These are phyloP conservation scores for Rhynchosporium agropyri DNA, from an alignment of 2,329 filamentous ascomycete genomes.

Conservation along the genomic window DNA sequence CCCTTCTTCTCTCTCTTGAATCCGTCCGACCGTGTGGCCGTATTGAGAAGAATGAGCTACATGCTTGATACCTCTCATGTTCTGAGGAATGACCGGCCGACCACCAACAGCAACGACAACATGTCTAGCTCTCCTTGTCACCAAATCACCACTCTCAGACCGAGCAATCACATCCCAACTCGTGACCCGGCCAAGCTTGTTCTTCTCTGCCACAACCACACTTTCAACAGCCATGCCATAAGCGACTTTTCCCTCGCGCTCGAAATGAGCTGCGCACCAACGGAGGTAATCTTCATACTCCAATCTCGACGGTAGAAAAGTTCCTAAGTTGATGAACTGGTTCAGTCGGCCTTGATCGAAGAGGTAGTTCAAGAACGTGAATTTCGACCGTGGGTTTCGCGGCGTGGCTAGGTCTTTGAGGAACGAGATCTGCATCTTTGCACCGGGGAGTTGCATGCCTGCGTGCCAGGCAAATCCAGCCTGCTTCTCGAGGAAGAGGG, in stretches of 20 bases:
- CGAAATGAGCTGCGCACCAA: conserved; percentile 86
- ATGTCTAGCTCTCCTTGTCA: conserved; percentile 48
- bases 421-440: conserved; percentile 97
- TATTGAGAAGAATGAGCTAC: conserved; percentile 92
- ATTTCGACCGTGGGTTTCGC: conserved; percentile 83
- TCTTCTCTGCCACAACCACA: conserved; percentile 27
- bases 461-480: conserved; percentile 85
- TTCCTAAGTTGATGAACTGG: conserved; percentile 87
- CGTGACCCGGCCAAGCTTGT: conserved; percentile 36
- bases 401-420: conserved; percentile 93
- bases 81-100: conserved; percentile 68
- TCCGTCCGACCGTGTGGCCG: conserved; percentile 61
- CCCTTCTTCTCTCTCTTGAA: conserved; percentile 47
- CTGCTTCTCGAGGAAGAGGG: conserved; percentile 89
- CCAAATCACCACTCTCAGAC: conserved; percentile 45
- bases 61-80: conserved; percentile 69
- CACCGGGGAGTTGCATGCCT: conserved; percentile 90
- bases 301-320: conserved; percentile 80
- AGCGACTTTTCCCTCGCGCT: conserved; percentile 56
- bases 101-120: conserved; percentile 69
- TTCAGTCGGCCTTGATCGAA: conserved; percentile 79
- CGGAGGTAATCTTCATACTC: conserved; percentile 96
- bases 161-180: conserved; percentile 41
- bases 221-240: conserved; percentile 81
- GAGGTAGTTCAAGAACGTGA: conserved; percentile 95